Conservation (phyloP, 306 rosid genomes). For the Lablab purpureus region DNA sequence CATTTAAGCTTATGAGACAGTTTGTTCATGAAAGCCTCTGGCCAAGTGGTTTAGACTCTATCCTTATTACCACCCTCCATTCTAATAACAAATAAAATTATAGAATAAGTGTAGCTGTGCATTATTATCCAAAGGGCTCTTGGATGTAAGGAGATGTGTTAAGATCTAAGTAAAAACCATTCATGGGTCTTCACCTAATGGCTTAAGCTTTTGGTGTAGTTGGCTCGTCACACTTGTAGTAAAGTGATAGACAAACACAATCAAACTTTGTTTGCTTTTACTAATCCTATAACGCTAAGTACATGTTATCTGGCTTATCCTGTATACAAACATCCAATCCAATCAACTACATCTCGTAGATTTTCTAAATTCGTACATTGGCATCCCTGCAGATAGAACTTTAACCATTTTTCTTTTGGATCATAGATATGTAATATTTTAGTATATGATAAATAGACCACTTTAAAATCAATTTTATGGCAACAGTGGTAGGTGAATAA, state of each 20-base stretch:
- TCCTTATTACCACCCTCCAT: not conserved
- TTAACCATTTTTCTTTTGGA: not conserved
- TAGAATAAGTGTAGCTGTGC: not conserved
- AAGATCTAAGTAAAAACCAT: not conserved
- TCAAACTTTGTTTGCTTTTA: slow-evolving; percentile 17
- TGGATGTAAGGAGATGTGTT: not conserved
- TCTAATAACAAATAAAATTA: not conserved
- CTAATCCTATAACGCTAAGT: slow-evolving; percentile 15
- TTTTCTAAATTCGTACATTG: not conserved
- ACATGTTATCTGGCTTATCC: slow-evolving; percentile 21
- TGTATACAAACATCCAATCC: slow-evolving; percentile 11
- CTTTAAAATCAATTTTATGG: slow-evolving; percentile 7
- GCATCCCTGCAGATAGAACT: slow-evolving; percentile 1
- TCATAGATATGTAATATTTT: slow-evolving; percentile 14
- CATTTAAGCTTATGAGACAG: not conserved
- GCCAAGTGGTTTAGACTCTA: not conserved
- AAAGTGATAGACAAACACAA: slow-evolving; percentile 3
- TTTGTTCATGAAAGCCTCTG: not conserved
- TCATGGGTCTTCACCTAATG: not conserved
- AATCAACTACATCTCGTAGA: not conserved
- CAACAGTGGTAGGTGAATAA: slow-evolving; percentile 9
- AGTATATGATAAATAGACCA: slow-evolving; percentile 33
- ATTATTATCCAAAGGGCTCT: not conserved
- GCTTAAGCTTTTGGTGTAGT: slow-evolving; percentile 2
- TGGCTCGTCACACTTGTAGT: not conserved